Conservation (phyloP, 192 early-diverging fungal genomes). For the Spinellus fusiger region DNA sequence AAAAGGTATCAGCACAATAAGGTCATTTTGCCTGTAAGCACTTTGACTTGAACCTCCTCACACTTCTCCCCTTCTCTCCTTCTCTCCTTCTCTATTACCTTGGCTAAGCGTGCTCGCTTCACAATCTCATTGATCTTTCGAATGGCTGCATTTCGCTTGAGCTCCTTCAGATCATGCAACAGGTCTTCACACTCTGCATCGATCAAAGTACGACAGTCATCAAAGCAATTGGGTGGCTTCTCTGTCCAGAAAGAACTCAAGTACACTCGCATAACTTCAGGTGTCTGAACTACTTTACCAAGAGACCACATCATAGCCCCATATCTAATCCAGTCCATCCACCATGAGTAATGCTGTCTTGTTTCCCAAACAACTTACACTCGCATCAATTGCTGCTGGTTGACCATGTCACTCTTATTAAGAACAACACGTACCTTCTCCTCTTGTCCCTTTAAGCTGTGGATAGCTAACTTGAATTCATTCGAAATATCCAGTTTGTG, state of each 20-base stretch:
- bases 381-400: conserved; percentile 77
- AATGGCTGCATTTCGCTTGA: conserved; percentile 69
- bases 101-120: conserved; percentile 68
- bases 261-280: conserved; percentile 82
- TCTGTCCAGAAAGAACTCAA: conserved; percentile 70
- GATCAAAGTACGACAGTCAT: conserved; percentile 60
- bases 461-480: conserved; percentile 75
- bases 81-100: too few relatives aligned
- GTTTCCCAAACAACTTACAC: conserved; percentile 60
- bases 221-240: conserved; percentile 54
- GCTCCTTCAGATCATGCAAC: conserved; percentile 58
- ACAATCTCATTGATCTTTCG: conserved; percentile 85
- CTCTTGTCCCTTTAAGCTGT: conserved; percentile 66
- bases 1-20: too few relatives aligned
- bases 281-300: conserved; percentile 75
- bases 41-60: too few relatives aligned
- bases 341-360: not conserved
- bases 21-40: too few relatives aligned
- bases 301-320: conserved; percentile 91
- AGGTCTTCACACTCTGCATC: conserved; percentile 68
- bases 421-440: conserved; percentile 78
- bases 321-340: conserved; percentile 36
- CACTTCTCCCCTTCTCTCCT: too few relatives aligned
- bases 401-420: conserved; percentile 82
- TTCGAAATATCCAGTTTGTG: conserved; percentile 84